Base-by-base conservation (phyloP, 2,329 filamentous ascomycete species). In the Trichoderma aggressivum region DNA sequence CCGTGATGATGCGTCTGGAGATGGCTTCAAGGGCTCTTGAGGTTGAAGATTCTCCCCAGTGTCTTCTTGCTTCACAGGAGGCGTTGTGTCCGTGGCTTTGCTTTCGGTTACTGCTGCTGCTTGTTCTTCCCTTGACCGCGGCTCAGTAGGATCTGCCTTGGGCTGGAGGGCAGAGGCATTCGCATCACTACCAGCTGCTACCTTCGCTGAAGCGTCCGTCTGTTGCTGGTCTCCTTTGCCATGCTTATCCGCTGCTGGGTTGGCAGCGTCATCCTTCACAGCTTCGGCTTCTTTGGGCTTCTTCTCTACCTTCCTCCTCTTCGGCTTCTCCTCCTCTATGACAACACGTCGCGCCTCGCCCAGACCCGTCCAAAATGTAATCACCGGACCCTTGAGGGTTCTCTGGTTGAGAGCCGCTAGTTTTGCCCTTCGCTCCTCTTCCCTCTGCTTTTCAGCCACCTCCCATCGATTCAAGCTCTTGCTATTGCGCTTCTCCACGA, bases 391-490 rank as follows among this genome's bases (percentile, higher is more conserved):
- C 68, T 95, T 91, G 10, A 98, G 86, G 64, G 92, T 93, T 62
- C 94, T 89, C 79, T 94, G 93, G 77, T 97, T 92, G 75, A 98
- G 84, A 16, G 95, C 96, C 50, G 95, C 94, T 61, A 98, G 85
- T 81, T 92, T 95, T 53, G 90, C 92, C 74, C 90, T 88, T 73
- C 95, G 88, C 78, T 97, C 92, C 76, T 95, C 93, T 75, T 94
- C 92, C 71, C 95, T 90, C 79, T 92, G 90, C 81, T 94, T 94
- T 82, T 99, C 96, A 7, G 94, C 93, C 80, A 94, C 92, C 80
- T 98, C 94, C 94, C 95, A 98, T 70, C 93, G 88, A 78, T 95
- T 98, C 77, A 97, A 83, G 80, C 92, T 98, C 85, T 93, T 97
- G 75, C 91, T 88, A 80, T 99, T 98, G 76, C 91, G 86, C 80